Base-by-base conservation (phyloP, 352 stramenopile genomes). In the Phytophthora nicotianae region DNA sequence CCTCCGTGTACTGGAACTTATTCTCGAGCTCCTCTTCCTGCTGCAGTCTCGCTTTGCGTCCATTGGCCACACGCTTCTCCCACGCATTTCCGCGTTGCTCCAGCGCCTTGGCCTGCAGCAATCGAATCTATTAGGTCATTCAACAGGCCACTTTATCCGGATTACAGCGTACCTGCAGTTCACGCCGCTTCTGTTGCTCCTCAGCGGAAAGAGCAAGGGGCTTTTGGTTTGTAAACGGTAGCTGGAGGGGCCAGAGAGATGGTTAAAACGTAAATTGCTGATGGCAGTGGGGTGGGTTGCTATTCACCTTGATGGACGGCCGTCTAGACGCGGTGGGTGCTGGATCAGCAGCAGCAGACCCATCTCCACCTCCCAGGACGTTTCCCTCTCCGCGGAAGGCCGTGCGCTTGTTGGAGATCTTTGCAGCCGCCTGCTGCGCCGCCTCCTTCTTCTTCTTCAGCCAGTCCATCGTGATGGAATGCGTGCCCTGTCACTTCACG, bases 401-500 rank as follows among this genome's bases (percentile, higher is more conserved):
- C 21, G 68, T 72, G 46, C 80, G 80, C 66, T 89, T 88, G 68
- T 90, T 91, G 53, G 86, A 78, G 42, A 91, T 79, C 75, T 91
- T 91, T 49, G 83, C 77, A 5, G 79, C 78, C 17, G 81, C 81
- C 64, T 86, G 69, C 69, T 88, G 86, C 35, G 79, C 83, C 58
- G 75, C 80, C 13, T 89, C 75, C 74, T 89, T 91, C 73, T 90
- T 90, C 77, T 91, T 91, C 78, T 89, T 91, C 16, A 91, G 70
- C 83, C 83, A 91, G 37, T 88, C 79, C 79, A 88, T 88, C 11
- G 9, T 56, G 14, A 7, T 51, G n/a, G n/a, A n/a, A n/a, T 51
- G 26, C 46, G 27, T 51, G 24, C 35, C 24, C 5, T 46, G 26
- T 51, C 29, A 43, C 37, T 50, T 38, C 32, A 33, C 24, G 19